phyloP scores from a whole-genome alignment of 2,329 filamentous ascomycete genomes.

The Neopestalotiopsis rosae region DNA sequence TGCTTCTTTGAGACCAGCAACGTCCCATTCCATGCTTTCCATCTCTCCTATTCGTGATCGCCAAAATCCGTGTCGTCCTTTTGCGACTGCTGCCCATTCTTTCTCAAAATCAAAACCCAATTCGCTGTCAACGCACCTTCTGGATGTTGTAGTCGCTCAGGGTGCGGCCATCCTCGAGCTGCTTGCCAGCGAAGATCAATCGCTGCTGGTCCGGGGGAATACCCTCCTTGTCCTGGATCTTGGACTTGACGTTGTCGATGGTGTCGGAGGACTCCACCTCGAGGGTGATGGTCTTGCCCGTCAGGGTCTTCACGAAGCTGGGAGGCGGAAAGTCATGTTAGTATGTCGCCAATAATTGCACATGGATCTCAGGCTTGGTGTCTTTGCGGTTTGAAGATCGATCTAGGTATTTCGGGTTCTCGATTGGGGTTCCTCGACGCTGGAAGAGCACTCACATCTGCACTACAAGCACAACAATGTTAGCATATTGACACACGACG shows the following conservation, averaged over 20 bases:
- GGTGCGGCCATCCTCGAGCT: slow-evolving; percentile 97
- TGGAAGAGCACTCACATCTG: slow-evolving; percentile 75
- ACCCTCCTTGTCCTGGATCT: slow-evolving; percentile 99
- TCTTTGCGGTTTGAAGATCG: slow-evolving; percentile 13
- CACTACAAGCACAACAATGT: slow-evolving; percentile 64
- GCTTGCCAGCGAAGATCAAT: slow-evolving; percentile 98
- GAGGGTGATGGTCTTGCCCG: slow-evolving; percentile 99
- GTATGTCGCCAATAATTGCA: slow-evolving; percentile 17
- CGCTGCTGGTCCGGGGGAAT: slow-evolving; percentile 98
- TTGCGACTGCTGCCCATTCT: neutral
- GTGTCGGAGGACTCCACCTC: slow-evolving; percentile 99
- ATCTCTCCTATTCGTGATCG: neutral
- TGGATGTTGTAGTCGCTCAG: slow-evolving; percentile 99
- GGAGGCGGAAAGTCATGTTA: slow-evolving; percentile 30
- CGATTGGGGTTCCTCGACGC: slow-evolving; percentile 22
- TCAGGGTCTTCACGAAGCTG: slow-evolving; percentile 99
- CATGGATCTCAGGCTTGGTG: neutral
- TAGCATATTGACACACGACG: slow-evolving; percentile 45
- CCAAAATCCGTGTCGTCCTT: neutral
- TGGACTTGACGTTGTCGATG: slow-evolving; percentile 99
- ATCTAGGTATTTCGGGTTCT: slow-evolving; percentile 36
- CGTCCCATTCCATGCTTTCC: neutral
- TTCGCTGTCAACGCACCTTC: slow-evolving; percentile 73
- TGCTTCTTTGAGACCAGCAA: neutral
- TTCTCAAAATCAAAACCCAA: neutral